Conservation (phyloP, 2,329 filamentous ascomycete species). For the Diaporthe ampelina region DNA sequence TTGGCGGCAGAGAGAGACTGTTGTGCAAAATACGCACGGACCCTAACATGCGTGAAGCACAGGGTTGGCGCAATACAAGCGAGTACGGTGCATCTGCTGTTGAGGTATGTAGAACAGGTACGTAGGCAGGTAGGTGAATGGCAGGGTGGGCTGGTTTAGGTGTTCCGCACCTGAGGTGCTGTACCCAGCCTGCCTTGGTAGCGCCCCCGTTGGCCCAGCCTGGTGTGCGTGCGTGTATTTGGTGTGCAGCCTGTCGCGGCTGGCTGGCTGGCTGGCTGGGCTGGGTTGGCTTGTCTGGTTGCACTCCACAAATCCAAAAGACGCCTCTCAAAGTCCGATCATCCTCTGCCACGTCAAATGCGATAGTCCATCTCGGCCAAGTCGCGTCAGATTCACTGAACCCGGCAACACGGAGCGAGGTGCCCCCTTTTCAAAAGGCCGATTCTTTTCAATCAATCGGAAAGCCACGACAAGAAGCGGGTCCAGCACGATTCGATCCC, state of each 20-base stretch:
- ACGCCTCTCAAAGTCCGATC: constrained; percentile 22
- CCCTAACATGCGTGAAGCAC: not conserved
- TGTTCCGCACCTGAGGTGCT: not conserved
- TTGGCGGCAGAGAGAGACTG: no score
- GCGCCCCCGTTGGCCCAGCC: constrained; percentile 1
- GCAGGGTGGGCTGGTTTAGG: not conserved
- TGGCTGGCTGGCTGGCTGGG: not conserved
- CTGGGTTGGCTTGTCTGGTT: not conserved
- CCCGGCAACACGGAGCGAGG: constrained; percentile 23
- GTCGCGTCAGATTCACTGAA: constrained; percentile 32
- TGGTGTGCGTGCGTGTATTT: not conserved
- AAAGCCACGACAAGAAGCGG: constrained; percentile 29
- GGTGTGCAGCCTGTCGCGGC: not conserved
- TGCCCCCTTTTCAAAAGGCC: constrained; percentile 18
- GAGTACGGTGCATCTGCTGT: not conserved
- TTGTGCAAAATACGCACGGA: not conserved
- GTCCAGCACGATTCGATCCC: constrained; percentile 34
- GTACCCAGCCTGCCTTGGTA: not conserved
- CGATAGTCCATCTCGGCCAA: constrained; percentile 29
- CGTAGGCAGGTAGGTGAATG: not conserved
- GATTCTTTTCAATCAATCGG: constrained; percentile 28
- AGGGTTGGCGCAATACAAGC: not conserved
- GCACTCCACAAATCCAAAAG: constrained; percentile 31
- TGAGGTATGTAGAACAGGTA: not conserved
- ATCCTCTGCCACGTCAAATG: constrained; percentile 38